Base-by-base conservation (phyloP, 78 protist genomes). In the Trichosphaerium sp. region DNA sequence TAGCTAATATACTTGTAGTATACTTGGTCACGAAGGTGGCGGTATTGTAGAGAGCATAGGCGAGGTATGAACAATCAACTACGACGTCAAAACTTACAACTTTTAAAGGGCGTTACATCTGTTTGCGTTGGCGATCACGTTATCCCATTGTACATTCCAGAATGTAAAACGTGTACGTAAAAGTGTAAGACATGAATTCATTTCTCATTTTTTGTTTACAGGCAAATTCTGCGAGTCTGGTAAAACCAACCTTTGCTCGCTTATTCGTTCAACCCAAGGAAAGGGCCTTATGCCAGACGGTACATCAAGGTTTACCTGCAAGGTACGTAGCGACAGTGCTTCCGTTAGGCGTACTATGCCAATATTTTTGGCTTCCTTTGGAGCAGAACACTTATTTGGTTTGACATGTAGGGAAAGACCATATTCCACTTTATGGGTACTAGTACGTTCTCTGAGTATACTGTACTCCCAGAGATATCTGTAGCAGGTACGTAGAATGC, bases 11-110 rank as follows among this genome's bases (percentile, higher is more conserved):
- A 44, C 85, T 75, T 8, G 4, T n/a, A n/a, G 47, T 67, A 84
- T 90, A 48, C 77, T 90, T 18, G 97, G 97, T 28, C 95, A 93
- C 59, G 97, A 93, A 60, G 97, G 89, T 29, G 92, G 83, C 51
- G 92, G 91, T 55, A 25, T 88, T 18, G 97, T 93, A 38, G 95
- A 90, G 80, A 32, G 65, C 15, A 78, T 93, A 31, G 97, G 97
- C 44, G 95, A 88, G 51, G 60, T n/a, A n/a, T n/a, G n/a, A n/a
- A n/a, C n/a, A n/a, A n/a, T n/a, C n/a, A n/a, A n/a, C n/a, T n/a
- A n/a, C n/a, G n/a, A n/a, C n/a, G n/a, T n/a, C n/a, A n/a, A n/a
- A n/a, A n/a, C n/a, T n/a, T n/a, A n/a, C n/a, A n/a, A n/a, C n/a
- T n/a, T n/a, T n/a, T n/a, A n/a, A n/a, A n/a, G 75, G 97, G 92